Base-by-base conservation (phyloP, 1,284 basidiomycete genomes). In the Phlebopus sp. region DNA sequence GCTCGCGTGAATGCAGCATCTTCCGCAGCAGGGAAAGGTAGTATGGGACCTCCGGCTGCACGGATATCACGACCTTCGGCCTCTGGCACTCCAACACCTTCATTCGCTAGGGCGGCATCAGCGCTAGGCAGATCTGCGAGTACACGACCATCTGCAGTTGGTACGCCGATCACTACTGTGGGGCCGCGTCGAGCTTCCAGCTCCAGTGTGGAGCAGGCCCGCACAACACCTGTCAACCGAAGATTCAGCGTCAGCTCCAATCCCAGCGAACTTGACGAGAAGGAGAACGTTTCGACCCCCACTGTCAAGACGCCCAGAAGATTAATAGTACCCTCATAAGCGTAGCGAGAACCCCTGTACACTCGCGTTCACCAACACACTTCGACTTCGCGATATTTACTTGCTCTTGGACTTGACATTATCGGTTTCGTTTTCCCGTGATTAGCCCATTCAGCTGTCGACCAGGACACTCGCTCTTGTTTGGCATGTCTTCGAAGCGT, bases 1-100 rank as follows among this genome's bases (percentile, higher is more conserved):
- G 60, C 66, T 21, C 78, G 82, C 2, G 57, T 71, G 5, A 83
- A 77, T 49, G 60, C 54, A 15, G 53, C 55, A 9, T 42, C 59
- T 15, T 47, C 59, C 14, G 52, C 62, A 11, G 44, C 59, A 9
- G 58, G 64, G 2, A 66, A 57, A 49, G 58, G 62, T 5, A 62
- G 51, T 40, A 77, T 78, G 74, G 79, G 72, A 1, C 78, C 77
- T 3, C 78, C 80, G 15, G 68, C 63, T 14, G 23, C 66, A 6
- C 52, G 62, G 30, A 66, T 64, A 46, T 40, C 60, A n/a, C 73
- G 75, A 35, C 51, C 69, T 1, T 74, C 75, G 2, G 40, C 63
- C 15, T 6, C 45, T 8, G 64, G 63, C 14, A 70, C 70, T 3
- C 69, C 70, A 2, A 71, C 72, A 10, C 69, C 72, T 3, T 53